Base-by-base conservation (phyloP, 345 rosid species). In the Citrus maxima region DNA sequence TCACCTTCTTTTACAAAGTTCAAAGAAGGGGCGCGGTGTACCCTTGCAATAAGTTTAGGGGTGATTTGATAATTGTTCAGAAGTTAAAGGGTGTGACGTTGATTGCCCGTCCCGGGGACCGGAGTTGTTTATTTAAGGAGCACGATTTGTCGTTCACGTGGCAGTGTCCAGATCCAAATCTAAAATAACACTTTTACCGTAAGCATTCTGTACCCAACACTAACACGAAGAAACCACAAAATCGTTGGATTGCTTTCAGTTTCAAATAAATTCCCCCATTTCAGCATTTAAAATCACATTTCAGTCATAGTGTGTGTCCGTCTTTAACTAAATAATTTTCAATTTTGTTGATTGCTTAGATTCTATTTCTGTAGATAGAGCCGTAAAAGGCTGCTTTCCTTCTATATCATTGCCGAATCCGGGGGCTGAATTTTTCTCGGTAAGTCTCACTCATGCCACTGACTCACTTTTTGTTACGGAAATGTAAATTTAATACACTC, bases 161-260 rank as follows among this genome's bases (percentile, higher is more conserved):
- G 13, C 51, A 46, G 18, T 12, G 51, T 65, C 49, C 22, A 77
- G 79, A 77, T 77, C 79, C 67, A 59, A 66, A 67, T 71, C 70
- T 7, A 49, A 32, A 35, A 24, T 46, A 46, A 13, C 0, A 12
- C 4, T 40, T 40, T 40, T 40, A 40, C 60, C 18, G 42, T 67
- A 56, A 25, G 37, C 35, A 55, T 19, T 65, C 22, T 13, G 9
- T 30, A 1, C 10, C 5, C 37, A 32, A 5, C 61, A 19, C 37
- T 3, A 10, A 24, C 32, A 42, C 10, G 14, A 16, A 38, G 22
- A 34, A 51, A 51, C 34, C 62, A 22, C 63, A 14, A 18, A 10
- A 22, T 56, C 49, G 6, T 65, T 40, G 46, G 46, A 42, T 46
- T 27, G 49, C 60, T 24, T 24, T 58, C 63, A 55, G 38, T 21